Percentiles rank a stretch among this genome's conserved stretches.
These are phyloP conservation scores for Leccinum incarnatum DNA, from an alignment of 768 basidiomycete genomes.

Conservation along the genomic window DNA sequence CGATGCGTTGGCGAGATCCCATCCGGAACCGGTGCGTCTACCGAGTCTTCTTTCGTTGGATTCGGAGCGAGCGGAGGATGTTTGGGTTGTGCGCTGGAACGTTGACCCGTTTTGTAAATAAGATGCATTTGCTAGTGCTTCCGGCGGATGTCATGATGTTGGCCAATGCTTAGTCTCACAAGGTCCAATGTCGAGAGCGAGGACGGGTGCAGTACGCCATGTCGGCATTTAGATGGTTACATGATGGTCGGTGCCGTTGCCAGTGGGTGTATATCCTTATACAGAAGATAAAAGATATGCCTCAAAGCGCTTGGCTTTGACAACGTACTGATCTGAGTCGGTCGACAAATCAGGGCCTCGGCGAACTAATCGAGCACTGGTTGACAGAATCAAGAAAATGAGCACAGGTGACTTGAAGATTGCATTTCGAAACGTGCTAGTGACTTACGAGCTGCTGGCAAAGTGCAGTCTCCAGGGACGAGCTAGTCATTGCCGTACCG, in stretches of 20 bases:
- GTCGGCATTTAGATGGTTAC: not conserved
- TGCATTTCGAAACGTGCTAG: not conserved
- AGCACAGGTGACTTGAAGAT: not conserved
- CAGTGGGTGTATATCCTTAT: not conserved
- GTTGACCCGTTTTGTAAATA: not conserved
- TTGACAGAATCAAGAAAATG: not conserved
- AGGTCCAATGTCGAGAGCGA: not conserved
- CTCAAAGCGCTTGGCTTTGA: not conserved
- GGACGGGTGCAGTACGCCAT: not conserved
- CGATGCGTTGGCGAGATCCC: not conserved
- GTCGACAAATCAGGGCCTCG: not conserved
- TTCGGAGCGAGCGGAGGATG: not conserved
- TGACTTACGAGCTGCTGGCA: no score
- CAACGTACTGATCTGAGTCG: not conserved
- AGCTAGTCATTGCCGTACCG: no score
- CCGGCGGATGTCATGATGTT: not conserved
- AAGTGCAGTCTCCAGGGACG: no score
- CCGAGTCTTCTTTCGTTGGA: not conserved
- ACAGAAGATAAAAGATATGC: not conserved
- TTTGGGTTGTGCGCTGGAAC: not conserved
- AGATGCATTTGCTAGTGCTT: constrained; percentile 82
- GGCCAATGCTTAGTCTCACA: not conserved
- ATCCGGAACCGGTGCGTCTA: not conserved
- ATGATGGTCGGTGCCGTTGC: not conserved
- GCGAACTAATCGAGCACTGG: not conserved